phyloP scores from a whole-genome alignment of 2,329 filamentous ascomycete genomes.

The Diaporthe vexans region DNA sequence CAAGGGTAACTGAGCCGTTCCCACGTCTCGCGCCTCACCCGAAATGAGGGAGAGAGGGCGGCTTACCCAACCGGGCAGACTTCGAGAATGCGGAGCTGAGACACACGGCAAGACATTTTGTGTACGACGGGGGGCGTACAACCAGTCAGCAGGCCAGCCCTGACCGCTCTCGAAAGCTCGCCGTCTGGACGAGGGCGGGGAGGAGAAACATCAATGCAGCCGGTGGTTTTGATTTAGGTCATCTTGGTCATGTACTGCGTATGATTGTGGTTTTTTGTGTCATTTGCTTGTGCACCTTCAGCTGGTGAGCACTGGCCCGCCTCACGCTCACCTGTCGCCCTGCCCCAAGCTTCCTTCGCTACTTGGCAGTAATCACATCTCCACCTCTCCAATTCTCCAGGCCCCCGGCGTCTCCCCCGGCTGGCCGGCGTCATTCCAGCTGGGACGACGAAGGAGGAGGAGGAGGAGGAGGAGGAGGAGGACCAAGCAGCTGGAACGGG shows the following conservation, averaged over 20 bases:
- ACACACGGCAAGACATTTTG: slow-evolving; percentile 18
- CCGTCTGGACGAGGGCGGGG: not conserved
- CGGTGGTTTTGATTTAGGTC: not conserved
- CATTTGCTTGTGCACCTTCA: not conserved
- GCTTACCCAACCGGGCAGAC: slow-evolving; percentile 29
- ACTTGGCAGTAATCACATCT: slow-evolving; percentile 29
- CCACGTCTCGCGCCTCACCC: not conserved
- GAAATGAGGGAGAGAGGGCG: not conserved
- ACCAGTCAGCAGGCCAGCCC: not conserved
- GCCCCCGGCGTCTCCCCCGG: not conserved
- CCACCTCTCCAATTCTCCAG: not conserved
- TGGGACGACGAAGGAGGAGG: not conserved
- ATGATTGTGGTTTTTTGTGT: not conserved
- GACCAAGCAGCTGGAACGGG: slow-evolving; percentile 3
- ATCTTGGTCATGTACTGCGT: not conserved
- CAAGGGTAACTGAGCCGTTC: not conserved
- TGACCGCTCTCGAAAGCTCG: not conserved
- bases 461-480: too few relatives aligned
- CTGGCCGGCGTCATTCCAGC: not conserved
- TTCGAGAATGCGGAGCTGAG: slow-evolving; percentile 27
- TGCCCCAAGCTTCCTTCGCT: slow-evolving; percentile 24
- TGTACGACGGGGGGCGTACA: not conserved
- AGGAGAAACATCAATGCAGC: slow-evolving; percentile 2
- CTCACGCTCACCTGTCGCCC: not conserved
- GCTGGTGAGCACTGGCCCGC: not conserved